phyloP scores from a whole-genome alignment of 177 flowering plant genomes.

The Vitis hybrid region DNA sequence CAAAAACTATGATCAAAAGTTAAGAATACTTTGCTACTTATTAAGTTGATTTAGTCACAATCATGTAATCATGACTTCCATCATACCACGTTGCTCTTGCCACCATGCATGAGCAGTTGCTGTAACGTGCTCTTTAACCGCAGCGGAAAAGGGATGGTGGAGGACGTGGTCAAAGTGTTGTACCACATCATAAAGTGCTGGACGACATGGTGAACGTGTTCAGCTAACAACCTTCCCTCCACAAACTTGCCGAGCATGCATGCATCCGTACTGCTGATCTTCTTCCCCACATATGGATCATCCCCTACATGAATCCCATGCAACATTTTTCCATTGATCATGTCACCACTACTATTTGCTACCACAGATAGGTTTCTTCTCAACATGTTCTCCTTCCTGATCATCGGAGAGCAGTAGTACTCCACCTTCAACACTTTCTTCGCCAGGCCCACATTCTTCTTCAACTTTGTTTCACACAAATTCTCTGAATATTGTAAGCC shows the following conservation, averaged over 20 bases:
- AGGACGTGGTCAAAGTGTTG: too few species aligned
- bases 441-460: neutral
- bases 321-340: constrained; percentile 52
- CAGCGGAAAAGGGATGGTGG: too few species aligned
- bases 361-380: neutral
- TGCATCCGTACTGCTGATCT: constrained; percentile 13
- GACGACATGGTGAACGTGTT: too few species aligned
- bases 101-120: too few species aligned
- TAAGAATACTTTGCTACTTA: too few species aligned
- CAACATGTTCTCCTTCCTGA: too few species aligned
- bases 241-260: constrained; percentile 53
- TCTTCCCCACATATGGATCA: constrained; percentile 2
- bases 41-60: too few species aligned
- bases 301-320: constrained; percentile 28
- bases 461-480: constrained; percentile 3
- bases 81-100: too few species aligned
- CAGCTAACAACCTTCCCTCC: constrained; percentile 31
- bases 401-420: neutral
- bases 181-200: too few species aligned
- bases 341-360: constrained; percentile 18
- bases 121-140: too few species aligned
- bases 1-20: too few species aligned
- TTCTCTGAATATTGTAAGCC: constrained; percentile 1
- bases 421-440: neutral
- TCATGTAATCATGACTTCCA: too few species aligned